Conservation (phyloP, 371 early-diverging fungal genomes). For the Mucor ambiguus region DNA sequence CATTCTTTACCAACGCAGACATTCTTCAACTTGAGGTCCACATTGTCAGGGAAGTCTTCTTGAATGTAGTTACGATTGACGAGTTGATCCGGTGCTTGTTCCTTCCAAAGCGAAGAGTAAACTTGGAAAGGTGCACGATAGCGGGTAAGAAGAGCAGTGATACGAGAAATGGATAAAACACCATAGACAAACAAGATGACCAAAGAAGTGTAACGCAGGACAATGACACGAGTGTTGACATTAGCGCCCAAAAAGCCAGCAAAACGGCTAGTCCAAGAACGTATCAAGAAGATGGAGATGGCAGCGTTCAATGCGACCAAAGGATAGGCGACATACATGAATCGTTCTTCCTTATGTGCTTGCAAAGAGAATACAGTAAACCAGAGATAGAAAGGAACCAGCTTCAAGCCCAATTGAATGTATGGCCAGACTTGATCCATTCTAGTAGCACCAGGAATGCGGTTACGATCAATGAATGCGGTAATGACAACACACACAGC, state of each 20-base stretch:
- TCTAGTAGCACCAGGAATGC: slow-evolving; percentile 39
- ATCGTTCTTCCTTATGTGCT: slow-evolving; percentile 97
- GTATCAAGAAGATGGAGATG: slow-evolving; percentile 63
- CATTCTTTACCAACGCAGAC: slow-evolving; percentile 95
- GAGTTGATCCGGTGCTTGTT: slow-evolving; percentile 34
- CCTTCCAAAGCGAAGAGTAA: slow-evolving; percentile 51
- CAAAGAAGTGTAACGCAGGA: slow-evolving; percentile 40
- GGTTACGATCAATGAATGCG: slow-evolving; percentile 46
- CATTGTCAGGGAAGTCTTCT: slow-evolving; percentile 36
- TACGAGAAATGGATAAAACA: slow-evolving; percentile 64
- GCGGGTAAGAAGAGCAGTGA: slow-evolving; percentile 57
- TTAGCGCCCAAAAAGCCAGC: slow-evolving; percentile 38
- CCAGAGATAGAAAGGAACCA: slow-evolving; percentile 77
- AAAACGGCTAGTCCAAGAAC: slow-evolving; percentile 39
- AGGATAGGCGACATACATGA: slow-evolving; percentile 93
- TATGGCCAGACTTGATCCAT: slow-evolving; percentile 44
- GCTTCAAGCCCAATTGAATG: slow-evolving; percentile 53
- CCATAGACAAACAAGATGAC: slow-evolving; percentile 43
- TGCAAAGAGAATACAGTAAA: slow-evolving; percentile 79
- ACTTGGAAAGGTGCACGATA: slow-evolving; percentile 72
- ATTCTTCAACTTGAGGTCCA: slow-evolving; percentile 29
- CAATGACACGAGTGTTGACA: slow-evolving; percentile 31
- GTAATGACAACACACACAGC: slow-evolving; percentile 58
- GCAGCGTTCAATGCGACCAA: slow-evolving; percentile 81
- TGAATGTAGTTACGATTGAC: slow-evolving; percentile 37